A percentile compares a stretch with the other conserved stretches of the same genome.
Evolutionary conservation across 345 rosid genomes (phyloP).

Genomic region (Eutrema heterophyllum): DNA sequence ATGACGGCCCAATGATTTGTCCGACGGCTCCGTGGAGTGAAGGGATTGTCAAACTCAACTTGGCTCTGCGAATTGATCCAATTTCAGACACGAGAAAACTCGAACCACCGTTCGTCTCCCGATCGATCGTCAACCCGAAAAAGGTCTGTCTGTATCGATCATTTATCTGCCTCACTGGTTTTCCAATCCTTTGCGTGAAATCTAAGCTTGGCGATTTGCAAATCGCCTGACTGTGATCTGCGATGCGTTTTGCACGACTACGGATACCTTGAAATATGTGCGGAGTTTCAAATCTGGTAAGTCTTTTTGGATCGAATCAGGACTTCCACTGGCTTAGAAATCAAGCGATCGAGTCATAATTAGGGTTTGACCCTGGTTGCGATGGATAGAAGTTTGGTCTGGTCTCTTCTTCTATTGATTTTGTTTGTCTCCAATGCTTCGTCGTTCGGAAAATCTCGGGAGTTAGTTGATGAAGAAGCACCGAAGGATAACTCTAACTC

Average conservation of each 20-base stretch:
- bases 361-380: constrained; percentile 10
- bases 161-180: neutral
- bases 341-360: constrained; percentile 14
- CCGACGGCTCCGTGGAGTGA: neutral
- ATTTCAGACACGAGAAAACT: constrained; percentile 2
- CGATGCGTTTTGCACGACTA: constrained; percentile 2
- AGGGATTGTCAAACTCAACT: neutral
- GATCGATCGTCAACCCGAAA: neutral
- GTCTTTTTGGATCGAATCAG: constrained; percentile 12
- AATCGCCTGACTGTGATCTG: constrained; percentile 27
- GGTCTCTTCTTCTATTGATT: constrained; percentile 39
- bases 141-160: neutral
- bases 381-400: constrained; percentile 38
- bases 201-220: constrained; percentile 3
- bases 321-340: neutral
- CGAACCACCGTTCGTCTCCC: constrained; percentile 8
- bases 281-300: neutral
- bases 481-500: constrained; percentile 12
- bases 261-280: constrained; percentile 19
- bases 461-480: constrained; percentile 33
- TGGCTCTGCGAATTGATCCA: constrained; percentile 12
- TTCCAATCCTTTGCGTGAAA: neutral
- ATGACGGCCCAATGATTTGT: neutral
- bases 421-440: constrained; percentile 42
- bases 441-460: constrained; percentile 22